A percentile compares a stretch with the other conserved stretches of the same genome.
These are phyloP conservation scores for Phycomyces blakesleeanus DNA, from an alignment of 192 early-diverging fungal genomes.

Conservation along the genomic window DNA sequence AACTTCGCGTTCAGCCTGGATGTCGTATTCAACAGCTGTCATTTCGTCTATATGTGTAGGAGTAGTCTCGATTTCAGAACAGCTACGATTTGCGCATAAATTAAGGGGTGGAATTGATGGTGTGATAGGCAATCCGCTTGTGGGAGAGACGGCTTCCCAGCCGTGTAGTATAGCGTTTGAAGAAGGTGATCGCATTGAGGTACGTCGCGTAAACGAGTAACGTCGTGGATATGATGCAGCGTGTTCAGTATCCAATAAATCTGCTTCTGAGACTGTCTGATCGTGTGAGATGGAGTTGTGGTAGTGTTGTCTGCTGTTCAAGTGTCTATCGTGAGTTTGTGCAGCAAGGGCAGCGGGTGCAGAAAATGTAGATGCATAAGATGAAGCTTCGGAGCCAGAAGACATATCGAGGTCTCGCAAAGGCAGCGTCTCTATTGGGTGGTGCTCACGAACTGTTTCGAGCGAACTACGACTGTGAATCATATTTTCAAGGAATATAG, in stretches of 20 bases:
- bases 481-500: no score
- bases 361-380: constrained; percentile 6
- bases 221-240: background rate
- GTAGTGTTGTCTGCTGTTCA: no score
- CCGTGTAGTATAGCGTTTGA: constrained; percentile 15
- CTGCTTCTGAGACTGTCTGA: no score
- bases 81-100: background rate
- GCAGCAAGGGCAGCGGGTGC: constrained; percentile 4
- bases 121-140: constrained; percentile 17
- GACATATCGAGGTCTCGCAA: background rate
- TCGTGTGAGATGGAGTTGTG: no score
- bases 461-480: constrained; percentile 7
- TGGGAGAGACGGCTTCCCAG: constrained; percentile 21
- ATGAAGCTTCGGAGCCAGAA: background rate
- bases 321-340: no score
- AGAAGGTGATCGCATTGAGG: constrained; percentile 1
- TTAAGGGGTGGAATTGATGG: constrained; percentile 23
- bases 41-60: background rate
- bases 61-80: background rate
- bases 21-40: background rate
- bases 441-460: constrained; percentile 14
- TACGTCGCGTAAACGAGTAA: background rate
- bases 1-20: background rate
- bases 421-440: no score
- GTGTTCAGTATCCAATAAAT: no score